Conservation (phyloP, 768 basidiomycete species). For the Mycena crocata region DNA sequence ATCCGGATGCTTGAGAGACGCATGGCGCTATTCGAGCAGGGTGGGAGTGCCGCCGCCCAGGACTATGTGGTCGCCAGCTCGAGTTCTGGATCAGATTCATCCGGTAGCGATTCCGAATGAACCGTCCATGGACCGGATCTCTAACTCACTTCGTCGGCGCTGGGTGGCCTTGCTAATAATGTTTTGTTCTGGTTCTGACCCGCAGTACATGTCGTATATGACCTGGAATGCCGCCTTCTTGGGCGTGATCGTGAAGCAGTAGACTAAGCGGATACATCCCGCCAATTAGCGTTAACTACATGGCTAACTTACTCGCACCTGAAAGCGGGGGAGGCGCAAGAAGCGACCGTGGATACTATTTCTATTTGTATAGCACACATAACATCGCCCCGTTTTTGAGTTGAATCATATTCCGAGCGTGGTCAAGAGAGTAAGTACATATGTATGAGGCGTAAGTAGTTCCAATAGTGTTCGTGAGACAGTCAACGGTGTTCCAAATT, state of each 20-base stretch:
- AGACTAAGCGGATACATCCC: too few relatives aligned
- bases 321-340: too few relatives aligned
- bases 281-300: slow-evolving; percentile 54
- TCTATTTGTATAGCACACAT: too few relatives aligned
- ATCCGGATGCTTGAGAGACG: slow-evolving; percentile 92
- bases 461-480: too few relatives aligned
- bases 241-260: slow-evolving; percentile 41
- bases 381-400: too few relatives aligned
- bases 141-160: slow-evolving; percentile 28
- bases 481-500: too few relatives aligned
- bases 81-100: slow-evolving; percentile 82
- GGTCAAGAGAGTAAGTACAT: too few relatives aligned
- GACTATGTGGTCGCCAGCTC: slow-evolving; percentile 71
- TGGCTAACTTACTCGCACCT: too few relatives aligned
- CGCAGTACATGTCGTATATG: slow-evolving; percentile 24
- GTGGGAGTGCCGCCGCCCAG: slow-evolving; percentile 51
- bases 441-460: too few relatives aligned
- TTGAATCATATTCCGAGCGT: too few relatives aligned
- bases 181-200: slow-evolving; percentile 28
- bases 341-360: too few relatives aligned
- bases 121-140: slow-evolving; percentile 38
- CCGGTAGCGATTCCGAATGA: slow-evolving; percentile 88
- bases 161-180: slow-evolving; percentile 33
- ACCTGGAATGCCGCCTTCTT: slow-evolving; percentile 40
- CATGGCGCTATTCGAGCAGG: slow-evolving; percentile 84